A percentile compares a stretch with the other conserved stretches of the same genome.
These are phyloP conservation scores for Neohortaea acidophila DNA, from an alignment of 495 filamentous ascomycete genomes.

Conservation along the genomic window DNA sequence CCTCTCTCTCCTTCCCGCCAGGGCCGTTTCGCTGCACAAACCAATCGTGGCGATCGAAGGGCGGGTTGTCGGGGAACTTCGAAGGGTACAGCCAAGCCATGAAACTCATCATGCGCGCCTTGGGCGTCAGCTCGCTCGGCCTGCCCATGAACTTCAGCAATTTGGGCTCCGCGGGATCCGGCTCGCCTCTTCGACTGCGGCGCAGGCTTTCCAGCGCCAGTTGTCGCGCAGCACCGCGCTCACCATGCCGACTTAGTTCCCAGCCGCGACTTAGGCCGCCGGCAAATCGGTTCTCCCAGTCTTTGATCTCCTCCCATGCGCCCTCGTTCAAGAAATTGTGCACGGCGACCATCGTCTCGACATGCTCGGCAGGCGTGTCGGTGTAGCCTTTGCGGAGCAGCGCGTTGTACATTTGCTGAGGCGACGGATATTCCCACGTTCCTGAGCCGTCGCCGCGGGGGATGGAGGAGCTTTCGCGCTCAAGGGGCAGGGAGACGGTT, in stretches of 20 bases:
- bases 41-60: constrained; percentile 99
- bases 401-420: constrained; percentile 99
- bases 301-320: constrained; percentile 84
- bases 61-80: constrained; percentile 63
- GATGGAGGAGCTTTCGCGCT: constrained; percentile 71
- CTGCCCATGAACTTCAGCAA: constrained; percentile 76
- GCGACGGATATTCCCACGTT: constrained; percentile 95
- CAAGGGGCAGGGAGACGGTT: constrained; percentile 52
- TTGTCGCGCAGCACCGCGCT: constrained; percentile 40
- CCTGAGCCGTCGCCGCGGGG: constrained; percentile 56
- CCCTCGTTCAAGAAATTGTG: constrained; percentile 98
- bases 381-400: constrained; percentile 89
- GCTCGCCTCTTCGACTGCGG: constrained; percentile 28
- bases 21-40: constrained; percentile 57
- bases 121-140: constrained; percentile 78
- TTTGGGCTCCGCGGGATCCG: constrained; percentile 40
- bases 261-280: constrained; percentile 56
- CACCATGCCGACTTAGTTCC: constrained; percentile 58
- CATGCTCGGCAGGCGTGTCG: constrained; percentile 78
- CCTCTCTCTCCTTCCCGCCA: constrained; percentile 48
- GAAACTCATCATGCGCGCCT: constrained; percentile 64
- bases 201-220: constrained; percentile 27
- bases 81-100: constrained; percentile 65
- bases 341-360: constrained; percentile 93
- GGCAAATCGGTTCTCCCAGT: constrained; percentile 77